These are phyloP conservation scores for Coprinellus micaceus DNA, from an alignment of 768 basidiomycete species.

Conservation along the genomic window DNA sequence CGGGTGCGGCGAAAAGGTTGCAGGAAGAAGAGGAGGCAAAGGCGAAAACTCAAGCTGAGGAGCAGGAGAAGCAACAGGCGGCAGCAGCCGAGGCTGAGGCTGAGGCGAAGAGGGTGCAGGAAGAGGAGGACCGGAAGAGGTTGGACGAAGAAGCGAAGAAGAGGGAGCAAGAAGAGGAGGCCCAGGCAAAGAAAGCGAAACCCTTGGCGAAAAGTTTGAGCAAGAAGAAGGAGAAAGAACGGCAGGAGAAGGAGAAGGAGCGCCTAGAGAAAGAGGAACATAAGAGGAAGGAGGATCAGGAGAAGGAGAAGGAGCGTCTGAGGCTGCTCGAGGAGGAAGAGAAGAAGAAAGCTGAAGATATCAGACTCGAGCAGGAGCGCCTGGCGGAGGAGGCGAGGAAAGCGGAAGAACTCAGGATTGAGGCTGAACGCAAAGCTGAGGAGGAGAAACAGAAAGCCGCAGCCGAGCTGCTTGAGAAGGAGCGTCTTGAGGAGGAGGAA, in stretches of 20 bases:
- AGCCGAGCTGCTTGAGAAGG: not conserved
- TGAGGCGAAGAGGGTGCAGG: slow-evolving; percentile 5
- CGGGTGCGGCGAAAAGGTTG: slow-evolving; percentile 45
- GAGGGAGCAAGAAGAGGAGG: slow-evolving; percentile 4
- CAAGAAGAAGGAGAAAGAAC: not conserved
- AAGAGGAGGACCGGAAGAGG: slow-evolving; percentile 31
- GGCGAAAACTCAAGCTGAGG: slow-evolving; percentile 34
- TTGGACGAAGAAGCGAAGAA: slow-evolving; percentile 8
- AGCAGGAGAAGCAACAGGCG: slow-evolving; percentile 2
- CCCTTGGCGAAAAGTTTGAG: slow-evolving; percentile 8
- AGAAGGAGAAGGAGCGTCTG: not conserved
- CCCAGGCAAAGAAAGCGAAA: slow-evolving; percentile 3
- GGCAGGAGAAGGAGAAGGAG: no score
- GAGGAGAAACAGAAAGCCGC: not conserved
- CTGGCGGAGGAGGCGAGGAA: not conserved
- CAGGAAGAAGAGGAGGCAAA: slow-evolving; percentile 47
- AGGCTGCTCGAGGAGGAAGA: not conserved
- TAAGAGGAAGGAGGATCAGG: not conserved
- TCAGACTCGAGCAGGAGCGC: not conserved
- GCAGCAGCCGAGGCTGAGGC: slow-evolving; percentile 8
- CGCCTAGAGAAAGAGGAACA: not conserved
- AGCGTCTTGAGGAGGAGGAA: not conserved
- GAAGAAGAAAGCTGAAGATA: not conserved
- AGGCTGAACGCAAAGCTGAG: not conserved
- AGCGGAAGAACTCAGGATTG: not conserved